Base-by-base conservation (phyloP, 139 green algal genomes). In the Chlorella sp. region DNA sequence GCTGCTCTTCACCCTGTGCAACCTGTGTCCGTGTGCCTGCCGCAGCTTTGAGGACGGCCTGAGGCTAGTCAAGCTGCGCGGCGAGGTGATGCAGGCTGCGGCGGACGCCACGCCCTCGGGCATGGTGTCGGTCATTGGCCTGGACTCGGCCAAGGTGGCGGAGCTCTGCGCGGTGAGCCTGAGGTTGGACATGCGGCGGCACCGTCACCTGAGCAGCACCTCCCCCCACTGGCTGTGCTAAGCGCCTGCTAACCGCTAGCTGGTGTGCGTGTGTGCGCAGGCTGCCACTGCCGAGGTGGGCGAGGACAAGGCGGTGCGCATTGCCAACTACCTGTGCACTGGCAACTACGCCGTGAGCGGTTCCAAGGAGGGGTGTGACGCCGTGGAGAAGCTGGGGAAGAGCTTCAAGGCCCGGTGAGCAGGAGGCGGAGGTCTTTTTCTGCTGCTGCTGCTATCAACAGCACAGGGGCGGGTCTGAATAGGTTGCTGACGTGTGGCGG, bases 331-430 rank as follows among this genome's bases (percentile, higher is more conserved):
- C 83, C 86, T 99, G 35, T 99, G 95, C 88, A 85, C 87, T 23
- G 96, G 96, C 73, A 99, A 99, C 89, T 99, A 99, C 73, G 95
- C 93, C 1, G 92, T 99, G 27, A 94, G 84, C 1, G 96, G 95
- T 35, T 86, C 85, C 72, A 86, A 94, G 60, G 87, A 90, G 66
- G 96, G 86, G 61, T 97, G 92, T 82, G 90, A 97, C 36, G 87
- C 84, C 1, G 88, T 97, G 32, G 86, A 92, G 73, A 80, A 85
- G 62, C 84, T 92, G 31, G 93, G 90, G 51, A 97, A 98, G 86
- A 78, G 82, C 33, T 96, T 94, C 83, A 93, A 93, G 77, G 91
- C 91, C 0, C 76, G 74, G 87, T 90, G 75, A 63, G 55, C 4
- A 29, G 55, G 55, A n/a, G n/a, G n/a, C n/a, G n/a, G n/a, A n/a